These are phyloP conservation scores for Leccinum discolor DNA, from an alignment of 1,284 basidiomycete species.

Conservation along the genomic window DNA sequence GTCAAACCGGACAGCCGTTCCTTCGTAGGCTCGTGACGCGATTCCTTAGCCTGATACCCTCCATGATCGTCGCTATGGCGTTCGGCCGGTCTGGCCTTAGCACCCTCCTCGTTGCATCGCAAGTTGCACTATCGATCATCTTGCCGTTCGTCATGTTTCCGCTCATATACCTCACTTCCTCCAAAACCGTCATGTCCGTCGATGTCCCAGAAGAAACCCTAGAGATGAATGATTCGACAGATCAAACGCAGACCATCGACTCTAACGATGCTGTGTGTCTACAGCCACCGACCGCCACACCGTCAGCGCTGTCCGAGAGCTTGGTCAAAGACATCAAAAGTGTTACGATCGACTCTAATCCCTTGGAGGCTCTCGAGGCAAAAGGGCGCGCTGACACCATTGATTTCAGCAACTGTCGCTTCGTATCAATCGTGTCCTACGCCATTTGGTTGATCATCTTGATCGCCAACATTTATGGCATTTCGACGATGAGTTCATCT, in stretches of 20 bases:
- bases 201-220: constrained; percentile 1
- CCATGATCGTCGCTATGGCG: constrained; percentile 66
- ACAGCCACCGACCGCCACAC: background rate
- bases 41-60: constrained; percentile 73
- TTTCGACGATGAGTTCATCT: constrained; percentile 42
- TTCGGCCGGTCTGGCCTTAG: constrained; percentile 72
- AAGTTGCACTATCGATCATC: constrained; percentile 77
- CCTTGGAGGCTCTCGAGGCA: background rate
- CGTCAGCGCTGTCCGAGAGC: background rate
- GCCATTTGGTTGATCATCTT: constrained; percentile 57
- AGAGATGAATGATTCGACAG: background rate
- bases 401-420: constrained; percentile 51
- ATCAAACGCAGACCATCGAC: background rate
- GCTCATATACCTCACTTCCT: constrained; percentile 65
- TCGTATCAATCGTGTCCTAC: constrained; percentile 52
- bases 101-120: constrained; percentile 74
- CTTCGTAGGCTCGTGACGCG: constrained; percentile 75
- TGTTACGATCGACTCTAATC: background rate
- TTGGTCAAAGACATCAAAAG: background rate
- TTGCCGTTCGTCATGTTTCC: constrained; percentile 79
- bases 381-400: constrained; percentile 18
- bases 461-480: constrained; percentile 63
- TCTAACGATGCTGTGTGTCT: background rate
- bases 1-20: constrained; percentile 50
- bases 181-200: constrained; percentile 57